phyloP scores from a whole-genome alignment of 179 eudicot species.

The Nepenthes alata region DNA sequence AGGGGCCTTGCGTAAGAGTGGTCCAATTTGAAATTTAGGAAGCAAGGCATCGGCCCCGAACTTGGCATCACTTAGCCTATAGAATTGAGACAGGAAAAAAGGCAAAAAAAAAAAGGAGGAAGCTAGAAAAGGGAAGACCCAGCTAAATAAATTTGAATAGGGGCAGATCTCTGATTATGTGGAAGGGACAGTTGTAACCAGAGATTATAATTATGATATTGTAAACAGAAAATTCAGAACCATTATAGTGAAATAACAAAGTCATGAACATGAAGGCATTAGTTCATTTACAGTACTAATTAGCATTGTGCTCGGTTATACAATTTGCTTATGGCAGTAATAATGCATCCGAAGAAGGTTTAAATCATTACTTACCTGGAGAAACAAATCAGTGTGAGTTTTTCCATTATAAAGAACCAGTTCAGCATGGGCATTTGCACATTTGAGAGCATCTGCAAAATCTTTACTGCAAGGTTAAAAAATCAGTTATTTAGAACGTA shows the following conservation, averaged over 20 bases:
- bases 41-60: background rate
- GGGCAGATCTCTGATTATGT: too few species aligned
- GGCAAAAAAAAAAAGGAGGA: too few species aligned
- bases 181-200: too few species aligned
- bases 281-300: background rate
- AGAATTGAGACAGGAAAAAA: background rate
- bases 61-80: background rate
- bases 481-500: background rate
- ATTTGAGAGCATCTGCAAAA: conserved; percentile 69
- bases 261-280: background rate
- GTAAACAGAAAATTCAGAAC: background rate
- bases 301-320: background rate
- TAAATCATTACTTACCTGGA: conserved; percentile 47
- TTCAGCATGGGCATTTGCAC: conserved; percentile 65
- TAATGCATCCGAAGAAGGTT: background rate
- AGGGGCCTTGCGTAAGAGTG: too few species aligned
- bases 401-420: conserved; percentile 61
- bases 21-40: background rate
- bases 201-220: too few species aligned
- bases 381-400: conserved; percentile 86
- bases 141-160: too few species aligned
- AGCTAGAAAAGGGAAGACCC: too few species aligned
- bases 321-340: too few species aligned
- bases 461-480: conserved; percentile 32
- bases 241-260: background rate